Evolutionary conservation across 495 filamentous ascomycete species (phyloP).

Genomic region (Saxispiralis lemnorum): DNA sequence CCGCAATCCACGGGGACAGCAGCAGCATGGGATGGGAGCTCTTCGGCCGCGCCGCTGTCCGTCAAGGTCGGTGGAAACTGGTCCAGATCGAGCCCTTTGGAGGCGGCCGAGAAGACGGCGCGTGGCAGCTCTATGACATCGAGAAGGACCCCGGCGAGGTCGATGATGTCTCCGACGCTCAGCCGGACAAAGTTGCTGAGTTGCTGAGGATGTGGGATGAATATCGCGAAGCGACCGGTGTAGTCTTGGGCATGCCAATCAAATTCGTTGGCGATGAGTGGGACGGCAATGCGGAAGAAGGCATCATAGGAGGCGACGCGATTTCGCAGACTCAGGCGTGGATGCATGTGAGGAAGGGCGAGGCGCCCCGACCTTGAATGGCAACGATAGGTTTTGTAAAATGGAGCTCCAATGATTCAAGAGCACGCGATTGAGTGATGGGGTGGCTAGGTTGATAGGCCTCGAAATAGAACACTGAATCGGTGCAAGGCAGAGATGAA

Average conservation of each 20-base stretch:
- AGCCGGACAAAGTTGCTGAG: constrained; percentile 10
- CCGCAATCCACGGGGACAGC: not conserved
- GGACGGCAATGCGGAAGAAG: no score
- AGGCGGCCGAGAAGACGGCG: not conserved
- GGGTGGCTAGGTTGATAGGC: no score
- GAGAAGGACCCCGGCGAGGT: constrained; percentile 14
- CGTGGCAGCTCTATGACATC: constrained; percentile 33
- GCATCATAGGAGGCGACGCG: no score
- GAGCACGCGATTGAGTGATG: no score
- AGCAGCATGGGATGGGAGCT: constrained; percentile 27
- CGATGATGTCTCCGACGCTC: constrained; percentile 8
- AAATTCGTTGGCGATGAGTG: not conserved
- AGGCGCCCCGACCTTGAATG: no score
- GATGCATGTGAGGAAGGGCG: no score
- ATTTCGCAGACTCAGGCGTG: no score
- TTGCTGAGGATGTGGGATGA: constrained; percentile 32
- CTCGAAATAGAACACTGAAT: no score
- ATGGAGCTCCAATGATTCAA: no score
- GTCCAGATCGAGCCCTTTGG: constrained; percentile 4
- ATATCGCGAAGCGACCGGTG: constrained; percentile 17
- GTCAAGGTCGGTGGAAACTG: constrained; percentile 14
- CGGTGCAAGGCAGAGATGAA: no score
- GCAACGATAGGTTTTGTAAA: no score
- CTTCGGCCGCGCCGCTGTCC: constrained; percentile 17
- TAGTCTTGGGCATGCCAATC: not conserved